Percentiles rank a stretch among this genome's conserved stretches.
These are phyloP conservation scores for Gleditsia sinensis DNA, from an alignment of 306 rosid genomes.

Conservation along the genomic window DNA sequence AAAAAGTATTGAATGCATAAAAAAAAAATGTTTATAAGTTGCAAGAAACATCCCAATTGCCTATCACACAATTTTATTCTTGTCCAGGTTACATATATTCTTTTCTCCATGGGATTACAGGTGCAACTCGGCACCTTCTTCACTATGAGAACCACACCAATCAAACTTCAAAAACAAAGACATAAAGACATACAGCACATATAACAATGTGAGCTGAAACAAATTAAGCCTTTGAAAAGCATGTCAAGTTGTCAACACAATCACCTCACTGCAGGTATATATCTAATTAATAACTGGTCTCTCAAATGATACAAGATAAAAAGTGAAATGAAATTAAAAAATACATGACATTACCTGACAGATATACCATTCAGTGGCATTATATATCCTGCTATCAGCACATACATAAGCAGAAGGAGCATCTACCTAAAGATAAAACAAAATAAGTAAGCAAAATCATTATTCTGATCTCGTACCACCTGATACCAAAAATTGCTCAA, in stretches of 20 bases:
- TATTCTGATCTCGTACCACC: constrained; percentile 21
- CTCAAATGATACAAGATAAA: not conserved
- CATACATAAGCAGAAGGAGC: constrained; percentile 80
- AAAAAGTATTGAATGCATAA: not conserved
- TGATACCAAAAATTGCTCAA: constrained; percentile 18
- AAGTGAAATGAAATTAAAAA: constrained; percentile 1
- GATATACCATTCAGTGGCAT: constrained; percentile 96
- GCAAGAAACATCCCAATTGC: not conserved
- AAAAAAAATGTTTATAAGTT: no score
- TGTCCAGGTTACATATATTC: not conserved
- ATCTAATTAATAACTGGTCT: not conserved
- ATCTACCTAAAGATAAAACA: constrained; percentile 62
- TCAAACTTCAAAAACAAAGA: not conserved
- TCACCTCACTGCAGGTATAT: not conserved
- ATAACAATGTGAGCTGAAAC: not conserved
- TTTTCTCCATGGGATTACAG: not conserved
- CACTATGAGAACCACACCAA: no score
- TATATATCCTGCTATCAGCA: constrained; percentile 85
- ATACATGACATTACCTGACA: constrained; percentile 73
- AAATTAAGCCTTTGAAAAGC: constrained; percentile 8
- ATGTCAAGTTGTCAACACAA: constrained; percentile 11
- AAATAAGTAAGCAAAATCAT: constrained; percentile 27
- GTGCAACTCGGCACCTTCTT: no score
- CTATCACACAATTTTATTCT: not conserved
- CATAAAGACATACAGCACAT: not conserved